Conservation (phyloP, 2,329 filamentous ascomycete species). For the Monascus ruber region DNA sequence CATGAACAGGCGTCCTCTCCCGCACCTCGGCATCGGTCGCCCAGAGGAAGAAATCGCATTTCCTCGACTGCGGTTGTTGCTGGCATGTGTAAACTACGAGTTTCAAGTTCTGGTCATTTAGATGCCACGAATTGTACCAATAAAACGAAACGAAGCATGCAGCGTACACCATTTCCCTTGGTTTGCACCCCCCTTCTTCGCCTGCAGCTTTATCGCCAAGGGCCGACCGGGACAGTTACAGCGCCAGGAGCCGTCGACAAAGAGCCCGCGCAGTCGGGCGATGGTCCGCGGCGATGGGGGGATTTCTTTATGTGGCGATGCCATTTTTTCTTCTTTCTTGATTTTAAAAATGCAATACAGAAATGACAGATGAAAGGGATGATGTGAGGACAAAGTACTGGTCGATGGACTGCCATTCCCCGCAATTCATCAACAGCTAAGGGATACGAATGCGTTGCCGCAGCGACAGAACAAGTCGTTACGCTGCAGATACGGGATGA, state of each 20-base stretch:
- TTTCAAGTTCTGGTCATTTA: constrained; percentile 1
- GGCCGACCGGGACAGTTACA: constrained; percentile 46
- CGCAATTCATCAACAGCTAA: too few species aligned
- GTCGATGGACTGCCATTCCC: too few species aligned
- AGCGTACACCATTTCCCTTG: constrained; percentile 43
- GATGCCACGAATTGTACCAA: background rate
- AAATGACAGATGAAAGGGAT: too few species aligned
- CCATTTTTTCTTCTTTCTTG: constrained; percentile 7
- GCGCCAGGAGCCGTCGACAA: constrained; percentile 36
- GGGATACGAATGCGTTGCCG: too few species aligned
- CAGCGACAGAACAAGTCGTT: too few species aligned
- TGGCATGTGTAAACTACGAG: constrained; percentile 46
- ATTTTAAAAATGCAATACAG: background rate
- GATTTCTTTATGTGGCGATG: constrained; percentile 11
- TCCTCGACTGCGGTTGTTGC: constrained; percentile 33
- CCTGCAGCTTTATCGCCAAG: constrained; percentile 44
- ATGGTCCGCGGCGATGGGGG: constrained; percentile 9
- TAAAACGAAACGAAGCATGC: background rate
- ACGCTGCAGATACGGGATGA: too few species aligned
- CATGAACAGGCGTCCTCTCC: constrained; percentile 39
- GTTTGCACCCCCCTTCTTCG: constrained; percentile 47
- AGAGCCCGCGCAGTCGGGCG: constrained; percentile 23
- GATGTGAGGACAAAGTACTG: too few species aligned
- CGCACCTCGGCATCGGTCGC: constrained; percentile 45
- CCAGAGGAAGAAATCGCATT: constrained; percentile 53